A percentile compares a stretch with the other conserved stretches of the same genome.
These are phyloP conservation scores for Rhododendron vialii DNA, from an alignment of 148 eudicot genomes.

Conservation along the genomic window DNA sequence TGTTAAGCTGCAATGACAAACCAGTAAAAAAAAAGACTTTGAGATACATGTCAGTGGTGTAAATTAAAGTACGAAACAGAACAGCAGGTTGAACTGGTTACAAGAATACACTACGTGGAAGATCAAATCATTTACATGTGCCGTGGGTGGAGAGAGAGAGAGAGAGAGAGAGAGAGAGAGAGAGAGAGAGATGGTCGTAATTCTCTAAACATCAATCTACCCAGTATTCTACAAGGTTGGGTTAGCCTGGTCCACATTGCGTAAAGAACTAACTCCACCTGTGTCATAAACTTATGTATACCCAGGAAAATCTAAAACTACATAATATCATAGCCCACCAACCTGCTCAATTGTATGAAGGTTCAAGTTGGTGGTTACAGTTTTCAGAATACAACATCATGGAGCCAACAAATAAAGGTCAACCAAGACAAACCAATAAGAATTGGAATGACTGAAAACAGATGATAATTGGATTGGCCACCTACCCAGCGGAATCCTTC, in stretches of 20 bases:
- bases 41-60: background rate
- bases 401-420: background rate
- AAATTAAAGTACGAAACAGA: background rate
- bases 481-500: slow-evolving; percentile 91
- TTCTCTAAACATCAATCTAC: background rate
- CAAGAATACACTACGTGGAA: background rate
- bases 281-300: background rate
- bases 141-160: background rate
- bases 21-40: background rate
- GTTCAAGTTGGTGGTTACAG: background rate
- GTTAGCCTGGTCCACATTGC: background rate
- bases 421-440: background rate
- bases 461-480: background rate
- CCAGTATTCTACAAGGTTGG: background rate
- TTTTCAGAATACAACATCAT: background rate
- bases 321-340: background rate
- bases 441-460: background rate
- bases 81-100: background rate
- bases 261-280: background rate
- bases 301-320: background rate
- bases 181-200: background rate
- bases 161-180: background rate
- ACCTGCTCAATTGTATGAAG: background rate
- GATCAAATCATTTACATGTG: background rate
- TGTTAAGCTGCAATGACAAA: slow-evolving; percentile 63